Conservation (phyloP, 345 rosid species). For the Litchi chinensis region DNA sequence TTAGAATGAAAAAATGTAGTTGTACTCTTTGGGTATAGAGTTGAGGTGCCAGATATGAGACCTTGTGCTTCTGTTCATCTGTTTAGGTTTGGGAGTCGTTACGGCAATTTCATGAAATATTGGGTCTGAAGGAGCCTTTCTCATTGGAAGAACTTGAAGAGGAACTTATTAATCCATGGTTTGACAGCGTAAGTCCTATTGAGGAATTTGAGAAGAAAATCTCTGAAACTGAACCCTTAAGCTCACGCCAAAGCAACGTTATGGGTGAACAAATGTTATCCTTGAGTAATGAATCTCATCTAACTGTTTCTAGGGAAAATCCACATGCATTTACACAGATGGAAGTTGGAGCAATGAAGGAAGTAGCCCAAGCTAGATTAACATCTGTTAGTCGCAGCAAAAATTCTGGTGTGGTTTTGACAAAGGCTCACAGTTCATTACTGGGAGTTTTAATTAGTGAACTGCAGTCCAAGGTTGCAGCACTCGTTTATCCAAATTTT, state of each 20-base stretch:
- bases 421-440: conserved; percentile 65
- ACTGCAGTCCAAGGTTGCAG: conserved; percentile 91
- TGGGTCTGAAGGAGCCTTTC: conserved; percentile 71
- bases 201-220: conserved; percentile 39
- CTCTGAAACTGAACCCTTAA: conserved; percentile 34
- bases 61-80: conserved; percentile 24
- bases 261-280: conserved; percentile 31
- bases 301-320: conserved; percentile 31
- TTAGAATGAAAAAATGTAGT: conserved; percentile 13
- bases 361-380: conserved; percentile 36
- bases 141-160: conserved; percentile 66
- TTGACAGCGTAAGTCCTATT: conserved; percentile 38
- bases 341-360: conserved; percentile 46
- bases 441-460: conserved; percentile 75
- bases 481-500: conserved; percentile 84
- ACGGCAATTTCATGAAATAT: conserved; percentile 69
- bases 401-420: conserved; percentile 55
- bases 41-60: conserved; percentile 13
- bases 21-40: background rate
- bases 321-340: conserved; percentile 38
- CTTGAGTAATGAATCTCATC: conserved; percentile 36
- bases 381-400: conserved; percentile 38
- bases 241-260: conserved; percentile 33
- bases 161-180: conserved; percentile 69
- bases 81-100: conserved; percentile 80